Conservation (phyloP, 768 basidiomycete species). For the Lentinula raphanica region DNA sequence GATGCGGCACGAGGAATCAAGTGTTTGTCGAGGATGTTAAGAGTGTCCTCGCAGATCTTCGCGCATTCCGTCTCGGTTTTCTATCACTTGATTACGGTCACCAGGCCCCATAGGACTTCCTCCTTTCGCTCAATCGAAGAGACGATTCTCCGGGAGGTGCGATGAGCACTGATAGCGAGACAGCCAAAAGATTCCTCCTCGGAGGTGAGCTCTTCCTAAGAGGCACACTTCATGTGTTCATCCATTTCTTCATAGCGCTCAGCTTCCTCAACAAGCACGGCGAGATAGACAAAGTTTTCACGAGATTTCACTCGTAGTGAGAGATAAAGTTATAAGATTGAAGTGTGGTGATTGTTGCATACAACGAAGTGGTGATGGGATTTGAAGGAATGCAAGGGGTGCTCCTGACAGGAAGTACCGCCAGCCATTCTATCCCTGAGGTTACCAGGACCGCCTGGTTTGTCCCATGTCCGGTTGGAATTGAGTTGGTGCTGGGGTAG, state of each 20-base stretch:
- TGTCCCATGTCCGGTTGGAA: too few relatives aligned
- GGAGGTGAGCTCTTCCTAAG: conserved; percentile 96
- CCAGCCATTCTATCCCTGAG: too few relatives aligned
- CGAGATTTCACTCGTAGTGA: too few relatives aligned
- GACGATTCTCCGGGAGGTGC: conserved; percentile 96
- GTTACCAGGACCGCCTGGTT: too few relatives aligned
- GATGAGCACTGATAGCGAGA: conserved; percentile 97
- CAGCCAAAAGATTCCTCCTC: conserved; percentile 97
- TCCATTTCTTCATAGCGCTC: conserved; percentile 71
- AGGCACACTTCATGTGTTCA: conserved; percentile 98
- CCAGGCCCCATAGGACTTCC: conserved; percentile 94
- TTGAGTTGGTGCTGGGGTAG: too few relatives aligned
- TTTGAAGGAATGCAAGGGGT: too few relatives aligned
- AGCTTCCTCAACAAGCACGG: conserved; percentile 13
- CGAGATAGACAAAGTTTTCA: conserved; percentile 58
- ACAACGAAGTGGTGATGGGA: too few relatives aligned
- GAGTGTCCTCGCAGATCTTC: conserved; percentile 98
- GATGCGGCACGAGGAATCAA: conserved; percentile 94
- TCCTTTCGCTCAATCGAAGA: conserved; percentile 99
- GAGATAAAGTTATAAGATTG: too few relatives aligned
- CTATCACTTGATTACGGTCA: conserved; percentile 95
- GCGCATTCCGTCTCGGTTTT: conserved; percentile 97
- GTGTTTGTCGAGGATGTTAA: conserved; percentile 96
- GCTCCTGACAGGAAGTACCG: too few relatives aligned
- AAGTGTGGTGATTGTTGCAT: too few relatives aligned